These are phyloP conservation scores for Ceratocystis papillata DNA, from an alignment of 2,329 filamentous ascomycete genomes.

Conservation along the genomic window DNA sequence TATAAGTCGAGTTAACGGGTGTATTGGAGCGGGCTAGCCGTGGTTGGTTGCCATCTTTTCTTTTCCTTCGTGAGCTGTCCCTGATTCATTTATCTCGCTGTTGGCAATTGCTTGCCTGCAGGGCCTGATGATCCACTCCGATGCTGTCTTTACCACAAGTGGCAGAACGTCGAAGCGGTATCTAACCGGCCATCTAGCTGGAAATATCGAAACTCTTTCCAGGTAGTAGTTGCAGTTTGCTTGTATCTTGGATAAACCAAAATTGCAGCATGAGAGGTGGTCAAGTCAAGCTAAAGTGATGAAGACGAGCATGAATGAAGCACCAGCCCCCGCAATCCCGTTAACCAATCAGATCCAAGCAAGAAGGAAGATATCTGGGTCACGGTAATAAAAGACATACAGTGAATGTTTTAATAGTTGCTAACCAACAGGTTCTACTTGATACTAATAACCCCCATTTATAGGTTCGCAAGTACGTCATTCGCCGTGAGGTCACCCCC, in stretches of 20 bases:
- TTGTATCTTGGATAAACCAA: constrained; percentile 5
- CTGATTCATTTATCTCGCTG: constrained; percentile 17
- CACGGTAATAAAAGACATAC: constrained; percentile 21
- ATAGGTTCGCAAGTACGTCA: constrained; percentile 98
- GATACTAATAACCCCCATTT: constrained; percentile 19
- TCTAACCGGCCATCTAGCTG: constrained; percentile 4
- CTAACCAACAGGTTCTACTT: constrained; percentile 29
- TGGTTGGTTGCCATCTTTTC: constrained; percentile 23
- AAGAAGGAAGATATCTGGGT: constrained; percentile 9
- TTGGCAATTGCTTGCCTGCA: constrained; percentile 15
- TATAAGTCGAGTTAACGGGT: background rate
- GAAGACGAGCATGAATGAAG: background rate
- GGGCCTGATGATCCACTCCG: background rate
- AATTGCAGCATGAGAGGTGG: background rate
- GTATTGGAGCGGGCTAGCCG: constrained; percentile 13
- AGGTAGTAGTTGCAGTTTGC: constrained; percentile 23
- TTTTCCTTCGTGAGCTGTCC: constrained; percentile 16
- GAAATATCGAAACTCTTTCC: constrained; percentile 17
- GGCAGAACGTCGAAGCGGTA: background rate
- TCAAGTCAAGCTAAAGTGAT: background rate
- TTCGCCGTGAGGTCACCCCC: constrained; percentile 93
- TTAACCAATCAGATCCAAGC: background rate
- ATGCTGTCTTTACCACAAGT: constrained; percentile 5
- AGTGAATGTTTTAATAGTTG: constrained; percentile 26
- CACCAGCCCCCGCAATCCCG: constrained; percentile 17